A percentile compares a stretch with the other conserved stretches of the same genome.
These are phyloP conservation scores for Scenedesmus sp. DNA, from an alignment of 163 green algal genomes.

Conservation along the genomic window DNA sequence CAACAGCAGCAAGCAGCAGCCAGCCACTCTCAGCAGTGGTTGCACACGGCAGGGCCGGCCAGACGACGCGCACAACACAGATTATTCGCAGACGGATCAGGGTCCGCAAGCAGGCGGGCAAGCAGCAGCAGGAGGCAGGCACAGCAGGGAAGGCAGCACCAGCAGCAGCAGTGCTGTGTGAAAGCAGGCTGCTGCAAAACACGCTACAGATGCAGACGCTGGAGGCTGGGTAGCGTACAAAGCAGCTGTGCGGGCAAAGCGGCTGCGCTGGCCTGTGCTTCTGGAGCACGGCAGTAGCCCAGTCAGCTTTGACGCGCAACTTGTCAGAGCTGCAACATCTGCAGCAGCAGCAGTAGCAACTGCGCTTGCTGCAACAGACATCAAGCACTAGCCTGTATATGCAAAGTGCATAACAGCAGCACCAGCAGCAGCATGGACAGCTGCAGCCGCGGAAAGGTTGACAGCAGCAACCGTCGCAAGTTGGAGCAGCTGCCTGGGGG, in stretches of 20 bases:
- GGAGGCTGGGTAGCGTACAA: neutral
- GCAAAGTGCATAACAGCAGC: neutral
- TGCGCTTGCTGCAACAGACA: neutral
- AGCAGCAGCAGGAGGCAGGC: neutral
- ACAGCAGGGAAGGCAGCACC: neutral
- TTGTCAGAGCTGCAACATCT: neutral
- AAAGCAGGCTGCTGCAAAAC: neutral
- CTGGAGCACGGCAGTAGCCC: neutral
- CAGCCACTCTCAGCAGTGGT: neutral
- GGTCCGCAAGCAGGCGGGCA: neutral
- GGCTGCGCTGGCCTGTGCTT: neutral
- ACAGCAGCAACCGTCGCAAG: neutral
- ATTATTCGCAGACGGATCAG: neutral
- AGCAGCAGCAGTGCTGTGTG: neutral
- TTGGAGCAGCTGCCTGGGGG: too few species aligned
- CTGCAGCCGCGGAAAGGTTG: neutral
- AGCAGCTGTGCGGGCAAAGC: neutral
- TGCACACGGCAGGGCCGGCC: neutral
- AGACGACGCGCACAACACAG: neutral
- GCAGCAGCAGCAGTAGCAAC: neutral
- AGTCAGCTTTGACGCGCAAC: neutral
- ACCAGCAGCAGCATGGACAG: neutral
- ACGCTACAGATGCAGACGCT: neutral
- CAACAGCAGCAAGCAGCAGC: constrained; percentile 1
- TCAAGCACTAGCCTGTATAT: neutral